Evolutionary conservation across 2,329 filamentous ascomycete genomes (phyloP).

Genomic region (Xylariales sp.): DNA sequence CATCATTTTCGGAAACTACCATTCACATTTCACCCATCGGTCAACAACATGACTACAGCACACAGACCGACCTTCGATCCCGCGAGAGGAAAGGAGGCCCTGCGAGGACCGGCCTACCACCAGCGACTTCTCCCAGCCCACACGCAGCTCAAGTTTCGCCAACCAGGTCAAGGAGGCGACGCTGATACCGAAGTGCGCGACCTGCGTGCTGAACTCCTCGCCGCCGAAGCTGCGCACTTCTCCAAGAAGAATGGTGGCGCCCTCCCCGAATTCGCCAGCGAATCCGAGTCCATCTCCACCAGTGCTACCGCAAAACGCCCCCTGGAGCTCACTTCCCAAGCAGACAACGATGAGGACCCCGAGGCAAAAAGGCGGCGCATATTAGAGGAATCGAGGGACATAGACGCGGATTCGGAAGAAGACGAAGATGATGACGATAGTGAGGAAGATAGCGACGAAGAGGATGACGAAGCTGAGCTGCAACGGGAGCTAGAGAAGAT

Average conservation of each 20-base stretch:
- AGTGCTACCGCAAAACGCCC: constrained; percentile 56
- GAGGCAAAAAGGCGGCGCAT: constrained; percentile 82
- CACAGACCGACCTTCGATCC: constrained; percentile 95
- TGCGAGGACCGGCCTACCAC: constrained; percentile 90
- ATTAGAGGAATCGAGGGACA: constrained; percentile 79
- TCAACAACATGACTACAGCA: constrained; percentile 54
- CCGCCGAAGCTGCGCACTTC: constrained; percentile 82
- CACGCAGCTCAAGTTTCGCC: constrained; percentile 77
- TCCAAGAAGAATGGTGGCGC: constrained; percentile 72
- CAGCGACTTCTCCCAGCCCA: constrained; percentile 92
- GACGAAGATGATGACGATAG: constrained; percentile 52
- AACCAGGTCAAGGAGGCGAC: constrained; percentile 85
- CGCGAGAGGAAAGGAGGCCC: constrained; percentile 89
- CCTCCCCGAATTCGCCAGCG: constrained; percentile 35
- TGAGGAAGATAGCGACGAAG: constrained; percentile 57
- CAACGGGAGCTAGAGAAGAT: constrained; percentile 94
- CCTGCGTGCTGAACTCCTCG: constrained; percentile 82
- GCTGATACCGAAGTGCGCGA: constrained; percentile 68
- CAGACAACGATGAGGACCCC: constrained; percentile 56
- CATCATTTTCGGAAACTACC: no score
- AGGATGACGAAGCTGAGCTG: constrained; percentile 82
- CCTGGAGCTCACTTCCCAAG: constrained; percentile 45
- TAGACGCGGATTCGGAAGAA: constrained; percentile 73
- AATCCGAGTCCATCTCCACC: constrained; percentile 29
- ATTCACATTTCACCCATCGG: no score